Conservation (phyloP, 2,329 filamentous ascomycete species). For the Meredithiella fracta region DNA sequence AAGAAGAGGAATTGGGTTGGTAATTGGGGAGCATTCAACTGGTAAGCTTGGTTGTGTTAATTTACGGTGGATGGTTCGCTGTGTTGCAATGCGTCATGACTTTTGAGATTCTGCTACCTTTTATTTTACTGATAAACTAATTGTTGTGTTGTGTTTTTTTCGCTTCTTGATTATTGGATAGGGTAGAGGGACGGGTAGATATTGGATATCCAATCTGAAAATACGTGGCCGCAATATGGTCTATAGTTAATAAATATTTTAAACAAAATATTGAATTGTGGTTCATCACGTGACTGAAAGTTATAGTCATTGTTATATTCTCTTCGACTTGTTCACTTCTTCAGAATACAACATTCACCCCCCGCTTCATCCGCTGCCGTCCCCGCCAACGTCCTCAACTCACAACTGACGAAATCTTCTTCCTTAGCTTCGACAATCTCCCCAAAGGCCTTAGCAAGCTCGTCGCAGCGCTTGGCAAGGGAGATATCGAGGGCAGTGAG, state of each 20-base stretch:
- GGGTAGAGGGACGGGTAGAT: not conserved
- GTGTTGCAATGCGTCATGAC: not conserved
- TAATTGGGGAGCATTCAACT: not conserved
- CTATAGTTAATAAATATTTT: no score
- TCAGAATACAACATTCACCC: constrained; percentile 36
- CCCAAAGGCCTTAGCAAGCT: constrained; percentile 38
- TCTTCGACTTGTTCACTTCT: constrained; percentile 19
- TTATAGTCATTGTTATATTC: not conserved
- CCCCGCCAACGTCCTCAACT: constrained; percentile 30
- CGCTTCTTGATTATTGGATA: not conserved
- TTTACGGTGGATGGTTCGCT: not conserved
- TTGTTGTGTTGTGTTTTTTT: constrained; percentile 4
- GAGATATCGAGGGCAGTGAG: constrained; percentile 47
- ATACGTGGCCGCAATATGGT: no score
- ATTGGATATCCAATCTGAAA: no score
- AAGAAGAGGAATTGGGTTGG: not conserved
- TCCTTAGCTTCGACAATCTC: constrained; percentile 22
- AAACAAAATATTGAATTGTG: no score
- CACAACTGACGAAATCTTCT: constrained; percentile 14
- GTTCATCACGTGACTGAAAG: no score
- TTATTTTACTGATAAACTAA: constrained; percentile 12
- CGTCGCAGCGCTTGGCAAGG: constrained; percentile 47
- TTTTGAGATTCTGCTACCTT: not conserved
- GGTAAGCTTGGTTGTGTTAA: not conserved
- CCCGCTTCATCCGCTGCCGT: constrained; percentile 29